Evolutionary conservation across 1,284 basidiomycete genomes (phyloP).

Genomic region (Ceratobasidium papillatum): DNA sequence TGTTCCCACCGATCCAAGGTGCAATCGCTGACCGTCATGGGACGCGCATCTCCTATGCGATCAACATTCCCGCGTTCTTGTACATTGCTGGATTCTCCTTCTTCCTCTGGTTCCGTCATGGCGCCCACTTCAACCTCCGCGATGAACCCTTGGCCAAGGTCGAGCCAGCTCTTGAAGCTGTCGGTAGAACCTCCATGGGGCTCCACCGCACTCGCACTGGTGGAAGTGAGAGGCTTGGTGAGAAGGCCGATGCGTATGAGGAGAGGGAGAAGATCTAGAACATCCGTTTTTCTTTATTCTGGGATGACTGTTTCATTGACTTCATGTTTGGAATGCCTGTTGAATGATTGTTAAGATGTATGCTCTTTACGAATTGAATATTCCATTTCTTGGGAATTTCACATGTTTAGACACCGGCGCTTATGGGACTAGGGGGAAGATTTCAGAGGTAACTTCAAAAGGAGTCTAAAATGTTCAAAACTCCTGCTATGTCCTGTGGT

Average conservation of each 20-base stretch:
- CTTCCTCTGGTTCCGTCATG: conserved; percentile 48
- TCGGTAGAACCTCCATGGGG: conserved; percentile 11
- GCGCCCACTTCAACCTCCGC: conserved; percentile 24
- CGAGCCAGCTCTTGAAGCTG: conserved; percentile 31
- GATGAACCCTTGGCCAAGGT: conserved; percentile 24
- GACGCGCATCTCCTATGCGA: conserved; percentile 52
- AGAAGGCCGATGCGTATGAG: conserved; percentile 24
- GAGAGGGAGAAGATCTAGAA: conserved; percentile 31
- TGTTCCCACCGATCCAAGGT: conserved; percentile 56
- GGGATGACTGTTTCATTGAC: not conserved
- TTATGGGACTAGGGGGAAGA: not conserved
- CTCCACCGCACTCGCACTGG: conserved; percentile 6
- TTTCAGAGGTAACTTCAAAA: not conserved
- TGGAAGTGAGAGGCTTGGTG: conserved; percentile 16
- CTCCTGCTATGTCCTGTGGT: not conserved
- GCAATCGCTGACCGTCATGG: conserved; percentile 42
- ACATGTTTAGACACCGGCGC: not conserved
- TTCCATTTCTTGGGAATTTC: not conserved
- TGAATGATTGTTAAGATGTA: not conserved
- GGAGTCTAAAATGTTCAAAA: not conserved
- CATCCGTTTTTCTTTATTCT: not conserved
- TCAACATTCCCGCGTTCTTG: conserved; percentile 53
- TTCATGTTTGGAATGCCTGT: not conserved
- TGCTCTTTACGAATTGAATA: conserved; percentile 29
- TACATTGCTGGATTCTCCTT: conserved; percentile 52